phyloP scores from a whole-genome alignment of 169 alveolate species.

The Plasmodium gallinaceum region DNA sequence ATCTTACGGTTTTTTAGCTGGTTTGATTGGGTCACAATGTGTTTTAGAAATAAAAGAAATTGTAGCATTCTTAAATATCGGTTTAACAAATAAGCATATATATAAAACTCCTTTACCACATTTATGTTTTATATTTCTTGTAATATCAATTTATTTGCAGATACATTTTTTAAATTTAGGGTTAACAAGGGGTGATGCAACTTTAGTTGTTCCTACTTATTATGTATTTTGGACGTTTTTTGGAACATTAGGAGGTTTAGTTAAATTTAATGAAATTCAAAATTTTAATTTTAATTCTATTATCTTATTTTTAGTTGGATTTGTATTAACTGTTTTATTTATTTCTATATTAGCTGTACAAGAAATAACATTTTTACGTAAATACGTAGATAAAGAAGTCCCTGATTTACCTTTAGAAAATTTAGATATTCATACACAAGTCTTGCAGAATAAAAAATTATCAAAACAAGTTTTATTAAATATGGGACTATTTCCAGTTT shows the following conservation, averaged over 20 bases:
- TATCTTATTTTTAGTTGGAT: constrained; percentile 80
- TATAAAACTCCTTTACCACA: constrained; percentile 85
- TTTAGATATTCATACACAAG: constrained; percentile 83
- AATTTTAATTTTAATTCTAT: constrained; percentile 83
- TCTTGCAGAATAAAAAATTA: constrained; percentile 80
- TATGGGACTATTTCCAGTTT: constrained; percentile 84
- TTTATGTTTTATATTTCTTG: constrained; percentile 82
- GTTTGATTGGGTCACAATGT: constrained; percentile 89
- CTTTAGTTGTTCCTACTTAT: constrained; percentile 88
- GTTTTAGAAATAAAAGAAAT: constrained; percentile 89
- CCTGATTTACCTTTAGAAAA: constrained; percentile 83
- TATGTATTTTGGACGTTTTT: constrained; percentile 89
- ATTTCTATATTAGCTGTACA: constrained; percentile 84
- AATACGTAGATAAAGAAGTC: constrained; percentile 83
- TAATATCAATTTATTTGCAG: constrained; percentile 86
- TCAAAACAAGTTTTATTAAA: constrained; percentile 83
- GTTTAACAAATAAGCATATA: constrained; percentile 75
- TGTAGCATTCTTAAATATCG: constrained; percentile 82
- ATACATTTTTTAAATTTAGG: constrained; percentile 89
- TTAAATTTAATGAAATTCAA: constrained; percentile 88
- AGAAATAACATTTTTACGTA: constrained; percentile 83
- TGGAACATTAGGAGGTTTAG: constrained; percentile 90
- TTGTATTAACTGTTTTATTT: constrained; percentile 81
- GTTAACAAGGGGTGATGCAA: constrained; percentile 88
- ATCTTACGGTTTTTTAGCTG: constrained; percentile 88